These are phyloP conservation scores for Cochlearia excelsa DNA, from an alignment of 345 rosid species.

Conservation along the genomic window DNA sequence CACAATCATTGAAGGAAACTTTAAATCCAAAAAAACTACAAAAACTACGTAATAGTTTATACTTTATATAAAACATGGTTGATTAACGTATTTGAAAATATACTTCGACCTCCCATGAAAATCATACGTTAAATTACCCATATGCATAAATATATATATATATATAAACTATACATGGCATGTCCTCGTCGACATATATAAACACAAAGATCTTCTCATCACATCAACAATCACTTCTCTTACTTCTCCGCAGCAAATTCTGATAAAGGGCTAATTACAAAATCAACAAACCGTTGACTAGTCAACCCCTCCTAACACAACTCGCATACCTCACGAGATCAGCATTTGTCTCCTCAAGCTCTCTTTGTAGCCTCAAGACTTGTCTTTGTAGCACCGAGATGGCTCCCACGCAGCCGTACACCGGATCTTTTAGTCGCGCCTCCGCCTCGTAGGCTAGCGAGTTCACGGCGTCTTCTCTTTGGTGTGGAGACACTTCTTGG, in stretches of 20 bases:
- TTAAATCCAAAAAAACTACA: background rate
- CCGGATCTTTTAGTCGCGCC: constrained; percentile 64
- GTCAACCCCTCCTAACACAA: constrained; percentile 27
- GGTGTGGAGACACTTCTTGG: constrained; percentile 55
- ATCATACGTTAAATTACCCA: too few species aligned
- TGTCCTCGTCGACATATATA: too few species aligned
- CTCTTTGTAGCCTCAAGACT: constrained; percentile 54
- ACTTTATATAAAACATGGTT: too few species aligned
- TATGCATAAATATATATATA: too few species aligned
- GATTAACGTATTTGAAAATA: too few species aligned
- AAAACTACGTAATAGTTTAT: too few species aligned
- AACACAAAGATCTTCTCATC: too few species aligned
- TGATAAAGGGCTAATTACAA: too few species aligned
- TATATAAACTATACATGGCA: too few species aligned
- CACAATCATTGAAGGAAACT: background rate
- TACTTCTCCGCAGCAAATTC: too few species aligned
- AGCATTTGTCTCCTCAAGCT: constrained; percentile 59
- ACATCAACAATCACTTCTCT: too few species aligned
- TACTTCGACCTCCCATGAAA: too few species aligned
- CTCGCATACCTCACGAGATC: constrained; percentile 47
- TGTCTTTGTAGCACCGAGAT: constrained; percentile 63
- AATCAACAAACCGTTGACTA: constrained; percentile 2
- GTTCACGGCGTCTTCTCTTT: constrained; percentile 61
- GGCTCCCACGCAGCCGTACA: constrained; percentile 68
- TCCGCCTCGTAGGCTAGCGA: constrained; percentile 72